A percentile compares a stretch with the other conserved stretches of the same genome.
Conservation (phyloP, 169 alveolate genomes). For the Cryptosporidium felis region DNA sequence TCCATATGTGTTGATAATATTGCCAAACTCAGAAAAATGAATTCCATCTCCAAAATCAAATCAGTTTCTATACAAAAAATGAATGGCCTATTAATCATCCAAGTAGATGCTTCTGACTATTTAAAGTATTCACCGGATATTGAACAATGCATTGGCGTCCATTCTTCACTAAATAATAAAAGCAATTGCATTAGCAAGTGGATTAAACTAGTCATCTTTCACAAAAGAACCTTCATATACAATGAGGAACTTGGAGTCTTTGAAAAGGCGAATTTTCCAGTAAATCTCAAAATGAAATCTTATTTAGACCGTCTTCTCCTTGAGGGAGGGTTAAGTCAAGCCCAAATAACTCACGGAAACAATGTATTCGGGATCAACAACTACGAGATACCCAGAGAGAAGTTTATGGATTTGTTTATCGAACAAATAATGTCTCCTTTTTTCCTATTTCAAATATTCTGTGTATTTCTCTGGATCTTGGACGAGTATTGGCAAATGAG, state of each 20-base stretch:
- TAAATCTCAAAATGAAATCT: conserved; percentile 7
- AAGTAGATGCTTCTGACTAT: conserved; percentile 21
- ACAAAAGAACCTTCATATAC: conserved; percentile 22
- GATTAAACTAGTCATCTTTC: not conserved
- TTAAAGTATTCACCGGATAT: not conserved
- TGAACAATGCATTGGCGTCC: too few relatives aligned
- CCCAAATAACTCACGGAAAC: not conserved
- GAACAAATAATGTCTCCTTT: conserved; percentile 96
- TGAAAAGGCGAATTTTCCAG: conserved; percentile 15
- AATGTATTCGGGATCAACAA: conserved; percentile 88
- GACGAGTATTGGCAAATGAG: conserved; percentile 95
- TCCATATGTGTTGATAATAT: conserved; percentile 16
- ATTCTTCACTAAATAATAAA: not conserved
- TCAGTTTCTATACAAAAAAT: not conserved
- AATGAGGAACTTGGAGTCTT: not conserved
- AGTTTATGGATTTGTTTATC: conserved; percentile 87
- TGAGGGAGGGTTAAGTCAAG: conserved; percentile 8
- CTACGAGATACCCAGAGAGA: conserved; percentile 91
- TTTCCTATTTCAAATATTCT: conserved; percentile 93
- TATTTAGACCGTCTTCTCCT: not conserved
- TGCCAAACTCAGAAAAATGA: not conserved
- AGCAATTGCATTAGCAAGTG: not conserved
- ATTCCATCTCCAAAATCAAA: not conserved
- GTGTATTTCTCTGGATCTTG: conserved; percentile 93
- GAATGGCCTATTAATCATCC: not conserved